Evolutionary conservation across 495 filamentous ascomycete genomes (phyloP).

Genomic region (Aspergillus baeticus): DNA sequence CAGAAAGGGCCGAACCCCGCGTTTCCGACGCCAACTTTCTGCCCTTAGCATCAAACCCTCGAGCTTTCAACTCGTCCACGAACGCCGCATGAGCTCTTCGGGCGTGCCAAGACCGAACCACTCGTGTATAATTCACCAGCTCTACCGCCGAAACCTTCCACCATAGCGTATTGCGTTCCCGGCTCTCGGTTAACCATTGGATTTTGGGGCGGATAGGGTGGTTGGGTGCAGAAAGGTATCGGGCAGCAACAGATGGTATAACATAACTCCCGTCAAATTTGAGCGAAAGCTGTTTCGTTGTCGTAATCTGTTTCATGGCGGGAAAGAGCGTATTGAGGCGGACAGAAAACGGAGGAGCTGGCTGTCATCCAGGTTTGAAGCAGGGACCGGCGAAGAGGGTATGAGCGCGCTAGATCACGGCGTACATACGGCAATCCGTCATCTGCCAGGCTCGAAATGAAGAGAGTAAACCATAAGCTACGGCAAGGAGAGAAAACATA

Average conservation of each 20-base stretch:
- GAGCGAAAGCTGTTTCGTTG: constrained; percentile 21
- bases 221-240: constrained; percentile 25
- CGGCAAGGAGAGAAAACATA: too few species aligned
- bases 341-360: too few species aligned
- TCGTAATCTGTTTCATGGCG: constrained; percentile 19
- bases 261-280: constrained; percentile 23
- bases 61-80: constrained; percentile 49
- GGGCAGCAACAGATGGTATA: constrained; percentile 29
- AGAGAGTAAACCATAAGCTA: too few species aligned
- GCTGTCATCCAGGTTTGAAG: too few species aligned
- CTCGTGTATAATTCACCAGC: constrained; percentile 33
- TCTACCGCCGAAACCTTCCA: constrained; percentile 33
- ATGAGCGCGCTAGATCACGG: too few species aligned
- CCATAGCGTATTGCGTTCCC: constrained; percentile 48
- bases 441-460: too few species aligned
- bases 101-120: constrained; percentile 52
- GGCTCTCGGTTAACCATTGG: constrained; percentile 29
- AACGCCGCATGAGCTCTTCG: constrained; percentile 56
- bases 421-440: too few species aligned
- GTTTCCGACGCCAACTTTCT: constrained; percentile 17
- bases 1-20: not conserved
- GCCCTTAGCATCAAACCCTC: constrained; percentile 57
- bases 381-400: not conserved
- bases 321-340: not conserved
- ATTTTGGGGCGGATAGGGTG: constrained; percentile 41